phyloP scores from a whole-genome alignment of 495 filamentous ascomycete species.

The Penicillium fimorum region DNA sequence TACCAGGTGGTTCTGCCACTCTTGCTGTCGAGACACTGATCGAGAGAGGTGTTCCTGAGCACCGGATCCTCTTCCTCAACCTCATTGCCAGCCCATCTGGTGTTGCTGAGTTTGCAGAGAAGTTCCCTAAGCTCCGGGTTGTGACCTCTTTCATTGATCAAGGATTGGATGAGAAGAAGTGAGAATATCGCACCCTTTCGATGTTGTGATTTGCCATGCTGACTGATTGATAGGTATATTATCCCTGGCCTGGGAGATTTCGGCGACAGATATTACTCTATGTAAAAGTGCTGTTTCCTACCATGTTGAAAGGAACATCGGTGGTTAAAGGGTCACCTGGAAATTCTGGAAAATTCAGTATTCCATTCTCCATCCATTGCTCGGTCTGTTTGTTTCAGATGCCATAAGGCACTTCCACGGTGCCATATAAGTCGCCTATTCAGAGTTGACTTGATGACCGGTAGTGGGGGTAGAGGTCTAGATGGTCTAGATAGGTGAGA shows the following conservation, averaged over 20 bases:
- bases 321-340: not conserved
- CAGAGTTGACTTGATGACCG: not conserved
- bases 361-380: not conserved
- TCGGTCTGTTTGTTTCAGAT: not conserved
- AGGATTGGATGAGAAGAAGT: slow-evolving; percentile 97
- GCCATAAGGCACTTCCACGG: not conserved
- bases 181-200: slow-evolving; percentile 27
- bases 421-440: slow-evolving; percentile 2
- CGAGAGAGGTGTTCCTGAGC: slow-evolving; percentile 86
- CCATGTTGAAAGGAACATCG: not conserved
- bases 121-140: slow-evolving; percentile 87
- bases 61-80: slow-evolving; percentile 93
- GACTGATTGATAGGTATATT: slow-evolving; percentile 70
- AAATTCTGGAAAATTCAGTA: not conserved
- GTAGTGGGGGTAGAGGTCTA: slow-evolving; percentile 1
- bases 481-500: not conserved
- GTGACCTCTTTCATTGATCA: slow-evolving; percentile 97
- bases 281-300: slow-evolving; percentile 45
- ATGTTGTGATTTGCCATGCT: slow-evolving; percentile 13
- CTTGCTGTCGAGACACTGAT: slow-evolving; percentile 94
- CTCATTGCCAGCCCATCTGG: slow-evolving; percentile 94
- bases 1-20: slow-evolving; percentile 83
- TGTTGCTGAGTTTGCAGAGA: slow-evolving; percentile 82
- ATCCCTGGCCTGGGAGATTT: slow-evolving; percentile 95
- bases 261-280: slow-evolving; percentile 93